Percentiles rank a stretch among this genome's conserved stretches.
Evolutionary conservation across 441 rosid genomes (phyloP).

Genomic region (Kokia cookei): DNA sequence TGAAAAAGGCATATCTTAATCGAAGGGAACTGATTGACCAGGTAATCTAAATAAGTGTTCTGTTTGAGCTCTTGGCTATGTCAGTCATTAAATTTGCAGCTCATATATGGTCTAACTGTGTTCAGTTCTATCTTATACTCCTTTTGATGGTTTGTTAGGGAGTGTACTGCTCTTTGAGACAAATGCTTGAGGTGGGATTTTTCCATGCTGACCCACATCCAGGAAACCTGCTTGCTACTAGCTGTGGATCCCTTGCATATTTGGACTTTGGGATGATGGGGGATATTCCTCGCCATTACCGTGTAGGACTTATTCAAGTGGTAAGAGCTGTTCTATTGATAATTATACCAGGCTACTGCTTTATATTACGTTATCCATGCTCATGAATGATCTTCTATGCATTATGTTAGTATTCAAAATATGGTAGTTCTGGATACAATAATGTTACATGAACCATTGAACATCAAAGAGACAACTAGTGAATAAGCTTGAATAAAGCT

Average conservation of each 20-base stretch:
- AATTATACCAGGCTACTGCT: not conserved
- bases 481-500: not conserved
- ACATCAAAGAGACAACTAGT: not conserved
- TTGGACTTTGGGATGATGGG: conserved; percentile 99
- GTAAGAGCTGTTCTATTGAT: conserved; percentile 34
- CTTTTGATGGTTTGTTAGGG: conserved; percentile 43
- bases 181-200: conserved; percentile 93
- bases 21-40: conserved; percentile 81
- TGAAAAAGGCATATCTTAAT: conserved; percentile 60
- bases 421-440: not conserved
- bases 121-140: not conserved
- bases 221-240: conserved; percentile 91
- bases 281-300: conserved; percentile 92
- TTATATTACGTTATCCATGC: not conserved
- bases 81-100: not conserved
- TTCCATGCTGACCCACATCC: conserved; percentile 99
- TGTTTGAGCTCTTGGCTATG: not conserved
- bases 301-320: conserved; percentile 95
- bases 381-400: not conserved
- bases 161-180: conserved; percentile 87
- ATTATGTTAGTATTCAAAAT: not conserved
- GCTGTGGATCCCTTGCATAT: conserved; percentile 76
- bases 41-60: conserved; percentile 35
- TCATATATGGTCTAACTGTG: not conserved
- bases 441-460: not conserved